Percentiles rank a stretch among this genome's conserved stretches.
Evolutionary conservation across 257 asterid genomes (phyloP).

Genomic region (Penstemon barbatus): DNA sequence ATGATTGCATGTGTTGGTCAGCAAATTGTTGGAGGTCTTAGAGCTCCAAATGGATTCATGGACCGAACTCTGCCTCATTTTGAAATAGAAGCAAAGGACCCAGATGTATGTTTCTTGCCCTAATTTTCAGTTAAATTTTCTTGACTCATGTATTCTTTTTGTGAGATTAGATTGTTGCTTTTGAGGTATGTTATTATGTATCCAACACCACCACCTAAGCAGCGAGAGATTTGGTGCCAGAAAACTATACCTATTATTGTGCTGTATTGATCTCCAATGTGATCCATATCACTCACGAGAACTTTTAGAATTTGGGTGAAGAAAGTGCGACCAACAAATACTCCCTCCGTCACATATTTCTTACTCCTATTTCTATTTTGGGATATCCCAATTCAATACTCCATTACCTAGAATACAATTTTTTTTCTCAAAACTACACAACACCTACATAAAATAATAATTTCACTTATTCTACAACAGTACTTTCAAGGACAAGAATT

Average conservation of each 20-base stretch:
- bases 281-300: no score
- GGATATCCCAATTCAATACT: no score
- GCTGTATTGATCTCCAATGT: no score
- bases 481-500: no score
- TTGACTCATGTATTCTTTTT: conserved; percentile 19
- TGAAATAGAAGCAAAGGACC: conserved; percentile 74
- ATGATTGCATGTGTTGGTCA: conserved; percentile 99
- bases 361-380: no score
- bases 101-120: conserved; percentile 57
- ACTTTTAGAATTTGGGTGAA: not conserved
- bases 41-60: conserved; percentile 96
- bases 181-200: not conserved
- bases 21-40: conserved; percentile 90
- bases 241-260: not conserved
- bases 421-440: no score
- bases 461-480: no score
- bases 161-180: conserved; percentile 16
- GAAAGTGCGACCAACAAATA: not conserved
- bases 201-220: not conserved
- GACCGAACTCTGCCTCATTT: conserved; percentile 97
- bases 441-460: no score
- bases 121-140: not conserved
- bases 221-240: not conserved
- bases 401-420: no score
- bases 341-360: no score